Evolutionary conservation across 768 basidiomycete species (phyloP).

Genomic region (Wakefieldia striispora): DNA sequence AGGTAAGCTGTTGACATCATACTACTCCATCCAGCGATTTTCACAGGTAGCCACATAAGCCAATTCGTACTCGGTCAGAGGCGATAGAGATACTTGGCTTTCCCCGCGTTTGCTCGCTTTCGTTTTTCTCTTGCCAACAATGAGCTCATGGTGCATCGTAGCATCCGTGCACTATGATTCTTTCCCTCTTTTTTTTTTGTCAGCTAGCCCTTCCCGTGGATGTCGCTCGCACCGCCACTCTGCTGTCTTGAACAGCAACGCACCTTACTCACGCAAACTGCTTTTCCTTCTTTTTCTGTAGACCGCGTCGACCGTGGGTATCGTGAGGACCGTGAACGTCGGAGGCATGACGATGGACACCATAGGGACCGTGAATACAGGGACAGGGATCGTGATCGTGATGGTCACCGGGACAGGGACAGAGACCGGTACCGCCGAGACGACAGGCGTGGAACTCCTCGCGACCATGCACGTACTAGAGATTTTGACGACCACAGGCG

Average conservation of each 20-base stretch:
- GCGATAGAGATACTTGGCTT: slow-evolving; percentile 33
- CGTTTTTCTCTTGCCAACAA: slow-evolving; percentile 43
- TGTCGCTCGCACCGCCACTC: slow-evolving; percentile 40
- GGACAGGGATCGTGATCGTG: slow-evolving; percentile 44
- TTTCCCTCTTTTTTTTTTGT: slow-evolving; percentile 27
- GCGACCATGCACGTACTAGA: slow-evolving; percentile 45
- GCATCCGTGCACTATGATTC: slow-evolving; percentile 43
- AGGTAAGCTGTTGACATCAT: slow-evolving; percentile 45
- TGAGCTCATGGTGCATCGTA: slow-evolving; percentile 63
- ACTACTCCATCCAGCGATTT: slow-evolving; percentile 19
- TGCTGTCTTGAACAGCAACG: slow-evolving; percentile 41
- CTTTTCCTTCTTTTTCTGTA: slow-evolving; percentile 47
- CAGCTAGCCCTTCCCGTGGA: slow-evolving; percentile 63
- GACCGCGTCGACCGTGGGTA: slow-evolving; percentile 53
- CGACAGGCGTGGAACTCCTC: slow-evolving; percentile 47
- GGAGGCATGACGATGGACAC: slow-evolving; percentile 58
- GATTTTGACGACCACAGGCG: slow-evolving; percentile 48
- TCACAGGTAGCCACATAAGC: slow-evolving; percentile 28
- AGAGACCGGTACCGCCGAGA: slow-evolving; percentile 43
- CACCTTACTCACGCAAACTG: slow-evolving; percentile 51
- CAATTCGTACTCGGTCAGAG: slow-evolving; percentile 31
- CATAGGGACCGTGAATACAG: slow-evolving; percentile 52
- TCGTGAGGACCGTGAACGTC: slow-evolving; percentile 61
- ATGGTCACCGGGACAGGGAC: slow-evolving; percentile 28
- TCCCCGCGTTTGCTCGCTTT: slow-evolving; percentile 32